A percentile compares a stretch with the other conserved stretches of the same genome.
These are phyloP conservation scores for Fusarium marasasianum DNA, from an alignment of 2,329 filamentous ascomycete genomes.

Conservation along the genomic window DNA sequence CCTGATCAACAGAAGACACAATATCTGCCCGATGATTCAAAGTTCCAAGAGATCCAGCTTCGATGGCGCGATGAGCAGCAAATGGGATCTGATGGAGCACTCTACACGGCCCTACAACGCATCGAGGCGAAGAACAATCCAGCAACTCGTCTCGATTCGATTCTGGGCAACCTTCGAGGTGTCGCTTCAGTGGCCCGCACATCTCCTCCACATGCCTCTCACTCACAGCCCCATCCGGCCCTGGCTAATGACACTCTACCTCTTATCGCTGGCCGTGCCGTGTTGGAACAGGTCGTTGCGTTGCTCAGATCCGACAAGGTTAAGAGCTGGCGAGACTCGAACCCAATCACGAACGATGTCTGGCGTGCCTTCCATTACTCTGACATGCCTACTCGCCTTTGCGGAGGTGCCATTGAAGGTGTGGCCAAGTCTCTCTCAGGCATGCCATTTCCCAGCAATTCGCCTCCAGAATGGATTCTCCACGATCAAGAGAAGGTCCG, in stretches of 20 bases:
- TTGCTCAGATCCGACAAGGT: conserved; percentile 57
- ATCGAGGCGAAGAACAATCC: conserved; percentile 51
- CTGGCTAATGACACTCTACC: conserved; percentile 42
- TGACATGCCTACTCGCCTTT: conserved; percentile 55
- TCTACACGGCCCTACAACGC: conserved; percentile 55
- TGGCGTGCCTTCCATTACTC: conserved; percentile 51
- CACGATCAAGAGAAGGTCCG: conserved; percentile 57
- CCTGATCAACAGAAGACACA: conserved; percentile 43
- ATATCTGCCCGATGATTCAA: conserved; percentile 52
- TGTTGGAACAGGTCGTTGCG: conserved; percentile 54
- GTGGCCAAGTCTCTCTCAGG: conserved; percentile 54
- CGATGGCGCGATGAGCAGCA: conserved; percentile 60
- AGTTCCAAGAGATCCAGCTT: conserved; percentile 59
- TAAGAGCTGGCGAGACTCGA: conserved; percentile 55
- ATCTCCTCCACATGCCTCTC: conserved; percentile 18
- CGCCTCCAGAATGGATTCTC: conserved; percentile 63
- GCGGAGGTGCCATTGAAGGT: conserved; percentile 55
- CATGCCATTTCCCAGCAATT: conserved; percentile 59
- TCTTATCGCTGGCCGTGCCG: conserved; percentile 45
- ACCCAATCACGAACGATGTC: conserved; percentile 49
- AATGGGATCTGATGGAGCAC: conserved; percentile 54
- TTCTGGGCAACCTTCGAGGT: conserved; percentile 50
- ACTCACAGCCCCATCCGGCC: conserved; percentile 12
- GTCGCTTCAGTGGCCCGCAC: conserved; percentile 21
- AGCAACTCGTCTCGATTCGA: conserved; percentile 52